Conservation (phyloP, 352 stramenopile species). For the Globisporangium carolinianum region DNA sequence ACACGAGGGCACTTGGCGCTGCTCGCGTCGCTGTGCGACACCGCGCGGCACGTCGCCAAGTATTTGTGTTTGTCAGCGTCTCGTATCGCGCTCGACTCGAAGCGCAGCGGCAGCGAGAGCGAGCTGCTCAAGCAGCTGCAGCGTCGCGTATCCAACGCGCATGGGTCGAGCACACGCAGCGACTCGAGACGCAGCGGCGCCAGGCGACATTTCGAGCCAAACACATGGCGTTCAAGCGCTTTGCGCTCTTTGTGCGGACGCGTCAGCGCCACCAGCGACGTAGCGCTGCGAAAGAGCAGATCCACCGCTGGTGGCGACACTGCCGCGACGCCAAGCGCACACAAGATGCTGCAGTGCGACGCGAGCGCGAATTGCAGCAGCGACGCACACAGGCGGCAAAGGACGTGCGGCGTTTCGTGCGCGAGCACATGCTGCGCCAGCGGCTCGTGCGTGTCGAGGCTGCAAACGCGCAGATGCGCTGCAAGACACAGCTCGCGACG, state of each 20-base stretch:
- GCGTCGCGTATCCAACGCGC: constrained; percentile 21
- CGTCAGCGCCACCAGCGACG: constrained; percentile 15
- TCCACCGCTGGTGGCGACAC: constrained; percentile 42
- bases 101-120: constrained; percentile 4
- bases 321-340: not conserved
- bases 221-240: constrained; percentile 40
- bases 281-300: constrained; percentile 20
- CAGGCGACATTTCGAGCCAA: constrained; percentile 25
- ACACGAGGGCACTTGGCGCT: constrained; percentile 13
- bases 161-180: constrained; percentile 16
- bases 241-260: constrained; percentile 29
- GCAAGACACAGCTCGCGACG: constrained; percentile 36
- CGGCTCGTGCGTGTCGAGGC: constrained; percentile 25
- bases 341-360: not conserved
- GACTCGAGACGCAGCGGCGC: not conserved
- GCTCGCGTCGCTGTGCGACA: constrained; percentile 19
- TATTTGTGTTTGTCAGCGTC: constrained; percentile 20
- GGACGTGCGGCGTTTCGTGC: constrained; percentile 36
- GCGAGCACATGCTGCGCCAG: constrained; percentile 30
- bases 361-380: constrained; percentile 8
- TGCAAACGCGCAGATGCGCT: constrained; percentile 26
- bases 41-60: constrained; percentile 18
- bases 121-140: constrained; percentile 10
- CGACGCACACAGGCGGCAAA: constrained; percentile 18
- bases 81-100: constrained; percentile 6